Evolutionary conservation across 768 basidiomycete genomes (phyloP).

Genomic region (Tricholoma hemisulphureum): DNA sequence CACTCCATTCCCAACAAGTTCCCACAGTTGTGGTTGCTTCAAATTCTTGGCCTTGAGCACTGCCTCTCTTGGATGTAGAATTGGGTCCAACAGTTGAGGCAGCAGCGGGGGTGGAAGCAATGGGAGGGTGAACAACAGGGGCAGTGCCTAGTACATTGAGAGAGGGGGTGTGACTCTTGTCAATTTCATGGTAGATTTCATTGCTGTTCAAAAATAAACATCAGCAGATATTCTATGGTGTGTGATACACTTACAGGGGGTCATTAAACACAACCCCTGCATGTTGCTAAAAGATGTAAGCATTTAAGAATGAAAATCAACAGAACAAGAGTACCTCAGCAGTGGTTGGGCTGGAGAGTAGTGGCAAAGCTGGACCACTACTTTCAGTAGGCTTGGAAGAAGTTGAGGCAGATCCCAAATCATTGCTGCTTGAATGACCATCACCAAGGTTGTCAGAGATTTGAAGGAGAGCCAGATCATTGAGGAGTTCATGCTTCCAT

Average conservation of each 20-base stretch:
- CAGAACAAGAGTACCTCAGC: neutral
- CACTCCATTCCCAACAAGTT: no score
- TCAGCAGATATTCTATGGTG: no score
- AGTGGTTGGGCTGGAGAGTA: neutral
- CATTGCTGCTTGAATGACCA: neutral
- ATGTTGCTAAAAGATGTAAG: neutral
- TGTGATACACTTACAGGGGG: neutral
- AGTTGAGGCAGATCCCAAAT: neutral
- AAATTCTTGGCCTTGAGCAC: no score
- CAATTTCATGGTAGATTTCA: neutral
- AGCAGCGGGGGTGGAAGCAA: no score
- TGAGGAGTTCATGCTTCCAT: neutral
- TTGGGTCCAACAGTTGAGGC: no score
- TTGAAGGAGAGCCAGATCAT: neutral
- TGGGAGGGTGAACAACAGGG: neutral
- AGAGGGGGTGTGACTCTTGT: neutral
- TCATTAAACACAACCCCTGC: neutral
- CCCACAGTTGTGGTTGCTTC: no score
- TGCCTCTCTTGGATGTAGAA: no score
- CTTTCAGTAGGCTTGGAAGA: neutral
- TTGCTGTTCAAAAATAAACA: neutral
- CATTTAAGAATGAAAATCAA: neutral
- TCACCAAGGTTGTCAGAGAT: neutral
- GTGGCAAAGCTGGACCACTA: neutral
- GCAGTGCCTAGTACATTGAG: neutral